These are phyloP conservation scores for Psilocybe tampanensis DNA, from an alignment of 768 basidiomycete genomes.

Conservation along the genomic window DNA sequence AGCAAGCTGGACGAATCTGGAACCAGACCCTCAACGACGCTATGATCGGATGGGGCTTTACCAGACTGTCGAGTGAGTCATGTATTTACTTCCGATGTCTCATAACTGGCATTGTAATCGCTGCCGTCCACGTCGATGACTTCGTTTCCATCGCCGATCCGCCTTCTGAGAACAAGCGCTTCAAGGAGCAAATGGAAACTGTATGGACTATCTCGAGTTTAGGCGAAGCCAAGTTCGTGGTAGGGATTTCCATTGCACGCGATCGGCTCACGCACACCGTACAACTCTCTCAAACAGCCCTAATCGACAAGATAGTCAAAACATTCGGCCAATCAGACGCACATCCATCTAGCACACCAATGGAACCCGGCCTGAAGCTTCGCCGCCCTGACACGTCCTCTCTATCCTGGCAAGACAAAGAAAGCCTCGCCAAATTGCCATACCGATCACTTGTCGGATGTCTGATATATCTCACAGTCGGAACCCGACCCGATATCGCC, in stretches of 20 bases:
- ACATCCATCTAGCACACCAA: conserved; percentile 14
- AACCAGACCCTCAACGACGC: conserved; percentile 32
- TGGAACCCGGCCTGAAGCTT: conserved; percentile 16
- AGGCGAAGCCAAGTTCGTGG: conserved; percentile 27
- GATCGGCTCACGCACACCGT: conserved; percentile 21
- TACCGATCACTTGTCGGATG: conserved; percentile 20
- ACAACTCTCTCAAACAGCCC: conserved; percentile 21
- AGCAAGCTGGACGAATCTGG: conserved; percentile 39
- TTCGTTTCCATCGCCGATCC: conserved; percentile 18
- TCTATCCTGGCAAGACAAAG: conserved; percentile 1
- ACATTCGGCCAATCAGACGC: conserved; percentile 28
- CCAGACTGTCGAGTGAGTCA: conserved; percentile 26
- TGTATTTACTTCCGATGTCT: conserved; percentile 32
- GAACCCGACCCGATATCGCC: background rate
- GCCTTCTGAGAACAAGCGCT: background rate
- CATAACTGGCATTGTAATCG: conserved; percentile 22
- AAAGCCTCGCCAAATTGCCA: conserved; percentile 14
- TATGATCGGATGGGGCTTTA: conserved; percentile 34
- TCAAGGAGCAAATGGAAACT: conserved; percentile 8
- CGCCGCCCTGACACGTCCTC: background rate
- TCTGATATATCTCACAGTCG: conserved; percentile 14
- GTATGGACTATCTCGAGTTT: conserved; percentile 25
- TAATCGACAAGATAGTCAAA: conserved; percentile 32
- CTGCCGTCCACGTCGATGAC: conserved; percentile 38
- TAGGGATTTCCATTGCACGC: conserved; percentile 39